phyloP scores from a whole-genome alignment of 495 filamentous ascomycete genomes.

The Hyaloscypha variabilis region DNA sequence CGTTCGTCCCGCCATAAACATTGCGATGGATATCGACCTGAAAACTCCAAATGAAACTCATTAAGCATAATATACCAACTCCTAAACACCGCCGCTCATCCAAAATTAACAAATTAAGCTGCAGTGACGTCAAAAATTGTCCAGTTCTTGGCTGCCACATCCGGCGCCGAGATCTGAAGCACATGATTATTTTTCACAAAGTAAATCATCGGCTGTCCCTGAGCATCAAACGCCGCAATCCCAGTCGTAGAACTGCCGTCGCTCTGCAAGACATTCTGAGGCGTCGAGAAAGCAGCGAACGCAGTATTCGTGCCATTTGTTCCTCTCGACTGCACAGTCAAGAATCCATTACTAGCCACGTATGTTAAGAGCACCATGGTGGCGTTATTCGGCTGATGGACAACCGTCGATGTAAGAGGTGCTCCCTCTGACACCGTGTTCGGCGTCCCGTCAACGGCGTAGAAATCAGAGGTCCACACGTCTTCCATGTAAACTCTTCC shows the following conservation, averaged over 20 bases:
- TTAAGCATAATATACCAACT: background rate
- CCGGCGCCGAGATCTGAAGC: background rate
- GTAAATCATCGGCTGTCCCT: background rate
- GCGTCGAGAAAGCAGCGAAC: slow-evolving; percentile 3
- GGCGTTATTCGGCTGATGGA: background rate
- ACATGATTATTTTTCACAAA: background rate
- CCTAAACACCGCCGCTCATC: background rate
- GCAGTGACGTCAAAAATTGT: background rate
- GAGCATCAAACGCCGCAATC: background rate
- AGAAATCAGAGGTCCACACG: slow-evolving; percentile 6
- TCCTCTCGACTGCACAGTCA: slow-evolving; percentile 7
- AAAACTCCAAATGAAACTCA: too few species aligned
- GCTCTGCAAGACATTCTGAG: background rate
- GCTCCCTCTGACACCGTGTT: background rate
- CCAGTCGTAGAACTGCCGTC: slow-evolving; percentile 13
- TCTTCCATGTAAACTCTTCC: background rate
- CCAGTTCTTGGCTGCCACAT: background rate
- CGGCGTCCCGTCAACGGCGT: slow-evolving; percentile 7
- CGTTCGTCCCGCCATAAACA: too few species aligned
- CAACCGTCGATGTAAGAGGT: background rate
- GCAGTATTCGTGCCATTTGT: slow-evolving; percentile 1
- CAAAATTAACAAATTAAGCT: background rate
- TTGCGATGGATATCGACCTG: too few species aligned
- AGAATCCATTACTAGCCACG: background rate
- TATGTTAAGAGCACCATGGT: slow-evolving; percentile 10